Conservation (phyloP, 148 eudicot genomes). For the Cornus controversa region DNA sequence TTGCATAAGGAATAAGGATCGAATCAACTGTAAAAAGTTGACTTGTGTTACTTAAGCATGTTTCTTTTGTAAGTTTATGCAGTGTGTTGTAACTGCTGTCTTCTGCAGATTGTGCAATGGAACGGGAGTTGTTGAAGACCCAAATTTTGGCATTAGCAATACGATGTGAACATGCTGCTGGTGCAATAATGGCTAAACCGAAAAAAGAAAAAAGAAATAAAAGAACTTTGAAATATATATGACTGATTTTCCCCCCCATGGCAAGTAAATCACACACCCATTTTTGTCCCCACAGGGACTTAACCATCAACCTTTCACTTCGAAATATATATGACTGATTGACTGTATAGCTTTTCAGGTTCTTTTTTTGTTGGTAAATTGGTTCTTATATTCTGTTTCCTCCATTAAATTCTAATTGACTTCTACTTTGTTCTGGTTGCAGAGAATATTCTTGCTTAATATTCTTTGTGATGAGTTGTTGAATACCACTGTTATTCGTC, state of each 20-base stretch:
- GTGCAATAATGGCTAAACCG: background rate
- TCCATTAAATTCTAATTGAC: background rate
- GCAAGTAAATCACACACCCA: too few relatives aligned
- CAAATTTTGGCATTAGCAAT: background rate
- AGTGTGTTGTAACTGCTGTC: too few relatives aligned
- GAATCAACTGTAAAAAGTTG: too few relatives aligned
- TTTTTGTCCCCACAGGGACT: too few relatives aligned
- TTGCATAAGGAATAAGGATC: too few relatives aligned
- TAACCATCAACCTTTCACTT: too few relatives aligned
- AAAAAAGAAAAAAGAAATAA: background rate
- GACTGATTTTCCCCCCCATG: too few relatives aligned
- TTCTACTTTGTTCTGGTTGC: constrained; percentile 23
- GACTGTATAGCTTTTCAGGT: background rate
- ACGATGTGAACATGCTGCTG: background rate
- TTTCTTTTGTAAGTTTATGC: too few relatives aligned
- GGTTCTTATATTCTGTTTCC: background rate
- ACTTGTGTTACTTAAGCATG: too few relatives aligned
- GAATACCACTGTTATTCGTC: constrained; percentile 47
- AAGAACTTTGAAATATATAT: background rate
- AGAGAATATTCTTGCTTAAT: constrained; percentile 54
- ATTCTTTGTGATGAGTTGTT: constrained; percentile 61
- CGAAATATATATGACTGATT: background rate
- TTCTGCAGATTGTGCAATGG: background rate
- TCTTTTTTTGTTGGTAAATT: background rate
- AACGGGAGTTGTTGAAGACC: too few relatives aligned